Evolutionary conservation across 225 moss, liverwort and hornwort genomes (phyloP).

Genomic region (Straminergon stramineum): DNA sequence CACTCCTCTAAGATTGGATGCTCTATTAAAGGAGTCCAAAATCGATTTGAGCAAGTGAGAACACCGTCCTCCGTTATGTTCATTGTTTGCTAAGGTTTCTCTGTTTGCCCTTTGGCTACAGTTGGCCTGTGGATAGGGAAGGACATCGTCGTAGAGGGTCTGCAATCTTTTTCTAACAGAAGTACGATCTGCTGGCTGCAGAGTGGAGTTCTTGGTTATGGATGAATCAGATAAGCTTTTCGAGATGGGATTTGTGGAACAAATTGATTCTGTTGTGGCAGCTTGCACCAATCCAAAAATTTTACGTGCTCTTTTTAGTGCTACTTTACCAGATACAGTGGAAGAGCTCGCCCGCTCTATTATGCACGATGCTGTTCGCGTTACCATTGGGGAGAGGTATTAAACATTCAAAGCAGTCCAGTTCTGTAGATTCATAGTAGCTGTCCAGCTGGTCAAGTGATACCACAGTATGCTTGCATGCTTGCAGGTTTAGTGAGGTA

Average conservation of each 20-base stretch:
- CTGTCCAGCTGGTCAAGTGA: neutral
- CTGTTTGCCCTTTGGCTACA: neutral
- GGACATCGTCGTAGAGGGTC: neutral
- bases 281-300: constrained; percentile 65
- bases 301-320: constrained; percentile 72
- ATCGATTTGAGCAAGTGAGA: constrained; percentile 64
- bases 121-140: neutral
- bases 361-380: constrained; percentile 74
- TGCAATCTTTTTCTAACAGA: neutral
- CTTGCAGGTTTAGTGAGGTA: neutral
- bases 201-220: constrained; percentile 72
- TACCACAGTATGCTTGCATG: neutral
- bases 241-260: constrained; percentile 92
- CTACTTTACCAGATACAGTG: constrained; percentile 86
- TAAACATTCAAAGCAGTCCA: neutral
- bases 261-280: constrained; percentile 74
- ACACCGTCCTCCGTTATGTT: neutral
- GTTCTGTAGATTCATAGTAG: neutral
- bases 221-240: constrained; percentile 96
- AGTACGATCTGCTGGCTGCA: constrained; percentile 16
- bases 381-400: constrained; percentile 84
- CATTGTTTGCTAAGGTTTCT: neutral
- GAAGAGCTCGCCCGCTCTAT: constrained; percentile 90
- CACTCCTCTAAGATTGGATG: constrained; percentile 71
- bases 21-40: constrained; percentile 61